phyloP scores from a whole-genome alignment of 495 filamentous ascomycete species.

The Lasiosphaeria ovina region DNA sequence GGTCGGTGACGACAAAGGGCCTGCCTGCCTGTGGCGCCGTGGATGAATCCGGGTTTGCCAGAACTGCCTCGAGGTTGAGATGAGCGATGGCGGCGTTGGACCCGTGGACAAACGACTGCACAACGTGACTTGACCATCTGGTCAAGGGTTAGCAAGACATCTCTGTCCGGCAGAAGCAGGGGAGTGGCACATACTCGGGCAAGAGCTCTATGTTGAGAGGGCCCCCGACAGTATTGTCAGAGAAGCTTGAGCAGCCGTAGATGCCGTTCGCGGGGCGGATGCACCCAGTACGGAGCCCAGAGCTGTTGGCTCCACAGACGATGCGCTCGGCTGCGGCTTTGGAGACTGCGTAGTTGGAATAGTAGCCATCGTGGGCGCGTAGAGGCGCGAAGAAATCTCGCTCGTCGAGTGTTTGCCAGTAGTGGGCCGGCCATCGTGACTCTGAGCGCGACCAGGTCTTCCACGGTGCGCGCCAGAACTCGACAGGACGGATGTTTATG shows the following conservation, averaged over 20 bases:
- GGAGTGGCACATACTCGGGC: slow-evolving; percentile 44
- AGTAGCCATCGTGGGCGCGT: slow-evolving; percentile 49
- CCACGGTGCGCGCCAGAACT: slow-evolving; percentile 53
- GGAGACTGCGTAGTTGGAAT: slow-evolving; percentile 56
- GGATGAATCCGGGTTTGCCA: slow-evolving; percentile 20
- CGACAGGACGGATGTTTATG: slow-evolving; percentile 45
- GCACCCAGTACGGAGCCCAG: slow-evolving; percentile 51
- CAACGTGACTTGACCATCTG: slow-evolving; percentile 51
- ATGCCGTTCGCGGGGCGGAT: slow-evolving; percentile 60
- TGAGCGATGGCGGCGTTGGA: slow-evolving; percentile 58
- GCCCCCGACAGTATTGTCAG: slow-evolving; percentile 48
- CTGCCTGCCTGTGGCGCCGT: slow-evolving; percentile 39
- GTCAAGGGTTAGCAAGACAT: slow-evolving; percentile 4
- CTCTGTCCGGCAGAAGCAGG: not conserved
- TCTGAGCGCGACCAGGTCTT: slow-evolving; percentile 20
- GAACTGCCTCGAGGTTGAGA: slow-evolving; percentile 52
- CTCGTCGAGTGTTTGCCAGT: slow-evolving; percentile 48
- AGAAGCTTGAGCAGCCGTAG: slow-evolving; percentile 51
- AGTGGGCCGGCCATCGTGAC: slow-evolving; percentile 30
- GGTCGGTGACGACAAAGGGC: slow-evolving; percentile 39
- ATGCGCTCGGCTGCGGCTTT: slow-evolving; percentile 54
- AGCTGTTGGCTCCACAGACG: slow-evolving; percentile 46
- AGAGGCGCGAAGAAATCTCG: slow-evolving; percentile 44
- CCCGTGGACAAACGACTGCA: slow-evolving; percentile 57
- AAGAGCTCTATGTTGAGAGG: slow-evolving; percentile 31